Base-by-base conservation (phyloP, 768 basidiomycete species). In the Serendipita sp. region DNA sequence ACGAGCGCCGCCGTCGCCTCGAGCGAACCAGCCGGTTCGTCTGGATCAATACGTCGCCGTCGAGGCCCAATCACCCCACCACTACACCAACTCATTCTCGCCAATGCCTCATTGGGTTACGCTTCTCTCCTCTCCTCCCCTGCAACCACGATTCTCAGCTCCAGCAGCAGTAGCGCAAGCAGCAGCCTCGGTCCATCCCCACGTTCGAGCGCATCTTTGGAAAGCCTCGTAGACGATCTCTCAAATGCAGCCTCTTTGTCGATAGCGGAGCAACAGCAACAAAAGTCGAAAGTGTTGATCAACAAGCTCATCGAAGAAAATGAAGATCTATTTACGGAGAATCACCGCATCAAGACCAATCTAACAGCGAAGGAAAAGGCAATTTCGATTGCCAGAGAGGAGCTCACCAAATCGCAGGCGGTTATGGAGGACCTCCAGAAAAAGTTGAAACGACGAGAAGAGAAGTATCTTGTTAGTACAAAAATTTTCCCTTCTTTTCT, bases 31-130 rank as follows among this genome's bases (percentile, higher is more conserved):
- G 38, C 38, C 38, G 14, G 38, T 38, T 38, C 38, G 38, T 38
- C 38, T 38, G 45, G 45, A 9, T 9, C 45, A 20, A 48, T 20
- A 20, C 20, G 20, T 20, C 45, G 45, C n/a, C 45, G 45, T 20
- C 7, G 20, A 9, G 45, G 45, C 5, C 53, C 53, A n/a, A 34
- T 31, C 24, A 58, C 53, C 20, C 24, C 53, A 11, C 33, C 53
- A n/a, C 26, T 58, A 11, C 53, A 58, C 30, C 53, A 58, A 33
- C 53, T 58, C 24, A n/a, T 58, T 9, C 53, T 58, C 53, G 26
- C 53, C 53, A 58, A 34, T 24, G 53, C 17, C 26, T n/a, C 53
- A 31, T n/a, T 58, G 26, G n/a, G 53, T 4, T n/a, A 13, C 14
- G 30, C 31, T 24, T 58, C 53, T 9, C 22, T 58, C 26, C 24